These are phyloP conservation scores for Aspergillus alliaceus DNA, from an alignment of 2,329 filamentous ascomycete genomes.

Conservation along the genomic window DNA sequence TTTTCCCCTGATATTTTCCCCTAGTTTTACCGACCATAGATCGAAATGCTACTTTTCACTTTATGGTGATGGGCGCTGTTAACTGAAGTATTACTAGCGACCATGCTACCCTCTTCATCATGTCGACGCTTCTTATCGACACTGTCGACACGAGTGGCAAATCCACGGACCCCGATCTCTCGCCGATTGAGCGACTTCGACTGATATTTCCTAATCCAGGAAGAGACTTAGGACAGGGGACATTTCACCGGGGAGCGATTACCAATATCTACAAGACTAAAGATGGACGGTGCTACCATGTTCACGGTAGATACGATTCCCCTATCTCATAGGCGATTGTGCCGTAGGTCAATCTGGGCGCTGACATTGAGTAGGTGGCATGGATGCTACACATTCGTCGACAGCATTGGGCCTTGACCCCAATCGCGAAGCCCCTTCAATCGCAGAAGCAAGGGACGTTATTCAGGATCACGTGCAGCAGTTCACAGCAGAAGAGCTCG, in stretches of 20 bases:
- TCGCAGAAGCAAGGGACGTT: not conserved
- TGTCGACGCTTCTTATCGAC: not conserved
- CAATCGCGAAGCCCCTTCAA: not conserved
- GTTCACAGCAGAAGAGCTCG: not conserved
- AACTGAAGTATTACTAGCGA: not conserved
- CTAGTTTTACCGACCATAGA: too few relatives aligned
- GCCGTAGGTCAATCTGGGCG: not conserved
- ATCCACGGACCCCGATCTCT: not conserved
- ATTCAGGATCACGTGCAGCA: not conserved
- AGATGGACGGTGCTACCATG: slow-evolving; percentile 14
- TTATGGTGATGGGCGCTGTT: too few relatives aligned
- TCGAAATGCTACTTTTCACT: too few relatives aligned
- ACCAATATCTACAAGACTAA: slow-evolving; percentile 17
- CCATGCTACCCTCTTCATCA: slow-evolving; percentile 9
- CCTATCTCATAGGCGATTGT: too few relatives aligned
- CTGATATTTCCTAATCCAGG: slow-evolving; percentile 1
- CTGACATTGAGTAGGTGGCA: not conserved
- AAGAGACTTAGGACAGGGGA: not conserved
- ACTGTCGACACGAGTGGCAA: not conserved
- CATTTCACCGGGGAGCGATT: not conserved
- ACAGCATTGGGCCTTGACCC: slow-evolving; percentile 4
- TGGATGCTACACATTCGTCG: slow-evolving; percentile 7
- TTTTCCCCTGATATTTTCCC: too few relatives aligned
- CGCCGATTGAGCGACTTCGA: not conserved
- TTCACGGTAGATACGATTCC: slow-evolving; percentile 4